These are phyloP conservation scores for Microdochium nivale DNA, from an alignment of 2,329 filamentous ascomycete species.

Conservation along the genomic window DNA sequence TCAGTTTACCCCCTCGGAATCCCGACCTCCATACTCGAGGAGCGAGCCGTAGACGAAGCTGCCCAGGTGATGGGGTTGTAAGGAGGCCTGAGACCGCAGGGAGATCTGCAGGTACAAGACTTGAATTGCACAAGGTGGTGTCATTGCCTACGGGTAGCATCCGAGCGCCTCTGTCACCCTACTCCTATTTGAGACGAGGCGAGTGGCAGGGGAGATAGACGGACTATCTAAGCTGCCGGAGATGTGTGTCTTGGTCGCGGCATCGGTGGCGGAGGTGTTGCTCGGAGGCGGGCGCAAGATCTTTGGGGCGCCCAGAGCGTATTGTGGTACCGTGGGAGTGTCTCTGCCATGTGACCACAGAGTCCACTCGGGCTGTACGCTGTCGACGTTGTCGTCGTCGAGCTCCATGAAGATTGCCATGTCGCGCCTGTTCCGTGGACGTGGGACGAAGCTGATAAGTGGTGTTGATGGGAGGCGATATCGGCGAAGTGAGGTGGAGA, in stretches of 20 bases:
- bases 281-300: not conserved
- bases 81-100: not conserved
- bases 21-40: not conserved
- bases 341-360: not conserved
- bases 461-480: not conserved
- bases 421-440: slow-evolving; percentile 2
- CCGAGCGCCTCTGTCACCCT: slow-evolving; percentile 50
- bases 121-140: slow-evolving; percentile 14
- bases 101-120: not conserved
- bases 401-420: slow-evolving; percentile 26
- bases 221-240: not conserved
- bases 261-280: slow-evolving; percentile 1
- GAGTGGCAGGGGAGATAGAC: slow-evolving; percentile 10
- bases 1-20: slow-evolving; percentile 7
- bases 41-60: not conserved
- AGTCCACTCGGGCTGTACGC: slow-evolving; percentile 14
- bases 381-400: slow-evolving; percentile 20
- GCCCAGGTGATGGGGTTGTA: not conserved
- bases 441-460: slow-evolving; percentile 1
- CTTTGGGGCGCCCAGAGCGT: not conserved
- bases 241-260: slow-evolving; percentile 5
- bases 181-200: slow-evolving; percentile 43
- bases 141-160: slow-evolving; percentile 57
- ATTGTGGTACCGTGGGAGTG: not conserved
- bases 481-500: not conserved